Evolutionary conservation across 352 stramenopile genomes (phyloP).

Genomic region (Pythium aquatile): DNA sequence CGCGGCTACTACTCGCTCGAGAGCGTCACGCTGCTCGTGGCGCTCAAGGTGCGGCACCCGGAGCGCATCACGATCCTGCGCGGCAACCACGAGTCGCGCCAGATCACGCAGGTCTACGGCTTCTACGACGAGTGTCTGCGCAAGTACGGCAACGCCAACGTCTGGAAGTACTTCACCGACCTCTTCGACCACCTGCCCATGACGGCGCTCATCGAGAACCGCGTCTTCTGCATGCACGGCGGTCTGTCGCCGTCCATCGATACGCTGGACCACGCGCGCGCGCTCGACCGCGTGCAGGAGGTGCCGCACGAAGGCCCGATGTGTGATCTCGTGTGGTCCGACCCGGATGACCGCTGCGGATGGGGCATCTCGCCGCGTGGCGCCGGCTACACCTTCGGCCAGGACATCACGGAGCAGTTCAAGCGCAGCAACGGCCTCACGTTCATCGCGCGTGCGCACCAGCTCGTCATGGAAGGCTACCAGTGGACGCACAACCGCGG

Average conservation of each 20-base stretch:
- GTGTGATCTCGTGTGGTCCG: slow-evolving; percentile 89
- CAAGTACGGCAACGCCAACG: slow-evolving; percentile 84
- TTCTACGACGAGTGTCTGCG: slow-evolving; percentile 75
- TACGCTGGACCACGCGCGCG: slow-evolving; percentile 82
- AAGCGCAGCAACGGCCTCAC: slow-evolving; percentile 88
- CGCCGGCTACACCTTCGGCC: slow-evolving; percentile 85
- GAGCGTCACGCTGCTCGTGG: slow-evolving; percentile 79
- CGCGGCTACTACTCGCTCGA: slow-evolving; percentile 88
- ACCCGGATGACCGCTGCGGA: slow-evolving; percentile 84
- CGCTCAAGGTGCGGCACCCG: slow-evolving; percentile 83
- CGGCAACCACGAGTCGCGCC: slow-evolving; percentile 61
- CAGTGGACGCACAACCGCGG: slow-evolving; percentile 92
- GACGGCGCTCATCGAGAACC: slow-evolving; percentile 87
- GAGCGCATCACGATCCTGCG: slow-evolving; percentile 84
- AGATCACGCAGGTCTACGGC: slow-evolving; percentile 64
- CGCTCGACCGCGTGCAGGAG: slow-evolving; percentile 84
- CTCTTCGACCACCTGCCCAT: slow-evolving; percentile 88
- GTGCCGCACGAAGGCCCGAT: slow-evolving; percentile 87
- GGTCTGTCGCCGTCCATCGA: slow-evolving; percentile 87
- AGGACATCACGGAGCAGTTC: slow-evolving; percentile 90
- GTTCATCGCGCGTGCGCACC: slow-evolving; percentile 84
- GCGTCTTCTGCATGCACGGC: slow-evolving; percentile 90
- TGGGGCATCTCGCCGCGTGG: slow-evolving; percentile 87
- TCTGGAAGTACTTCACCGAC: slow-evolving; percentile 91
- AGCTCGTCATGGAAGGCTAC: slow-evolving; percentile 94